Percentiles rank a stretch among this genome's conserved stretches.
Conservation (phyloP, 441 rosid genomes). For the Omphalea diandra region DNA sequence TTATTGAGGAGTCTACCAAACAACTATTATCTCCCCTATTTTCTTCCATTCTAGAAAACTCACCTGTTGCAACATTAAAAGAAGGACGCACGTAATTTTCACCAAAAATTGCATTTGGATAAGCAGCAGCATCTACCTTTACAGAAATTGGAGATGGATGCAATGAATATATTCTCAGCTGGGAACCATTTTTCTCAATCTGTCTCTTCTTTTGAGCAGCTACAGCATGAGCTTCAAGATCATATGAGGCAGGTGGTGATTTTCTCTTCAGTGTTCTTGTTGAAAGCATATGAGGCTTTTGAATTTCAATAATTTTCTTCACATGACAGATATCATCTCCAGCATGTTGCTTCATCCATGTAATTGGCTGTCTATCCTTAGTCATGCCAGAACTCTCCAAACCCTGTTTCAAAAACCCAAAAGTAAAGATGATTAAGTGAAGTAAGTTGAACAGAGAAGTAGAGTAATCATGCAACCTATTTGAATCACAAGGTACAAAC, state of each 20-base stretch:
- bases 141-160: slow-evolving; percentile 15
- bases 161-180: neutral
- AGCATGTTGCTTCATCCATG: neutral
- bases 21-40: slow-evolving; percentile 28
- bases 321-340: neutral
- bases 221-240: slow-evolving; percentile 6
- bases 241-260: slow-evolving; percentile 7
- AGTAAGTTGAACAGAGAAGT: neutral
- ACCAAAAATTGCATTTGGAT: slow-evolving; percentile 27
- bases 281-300: slow-evolving; percentile 3
- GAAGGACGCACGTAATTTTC: slow-evolving; percentile 28
- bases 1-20: slow-evolving; percentile 33
- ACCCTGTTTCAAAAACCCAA: slow-evolving; percentile 22
- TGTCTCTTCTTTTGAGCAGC: slow-evolving; percentile 22
- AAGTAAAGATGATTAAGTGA: neutral
- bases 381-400: neutral
- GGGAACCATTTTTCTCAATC: slow-evolving; percentile 12
- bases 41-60: slow-evolving; percentile 20
- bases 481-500: neutral
- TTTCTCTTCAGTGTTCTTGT: slow-evolving; percentile 19
- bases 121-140: slow-evolving; percentile 26
- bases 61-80: slow-evolving; percentile 24
- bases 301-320: slow-evolving; percentile 3
- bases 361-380: neutral
- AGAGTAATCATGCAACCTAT: too few relatives aligned